Conservation (phyloP, 179 eudicot genomes). For the Silene vulgaris region DNA sequence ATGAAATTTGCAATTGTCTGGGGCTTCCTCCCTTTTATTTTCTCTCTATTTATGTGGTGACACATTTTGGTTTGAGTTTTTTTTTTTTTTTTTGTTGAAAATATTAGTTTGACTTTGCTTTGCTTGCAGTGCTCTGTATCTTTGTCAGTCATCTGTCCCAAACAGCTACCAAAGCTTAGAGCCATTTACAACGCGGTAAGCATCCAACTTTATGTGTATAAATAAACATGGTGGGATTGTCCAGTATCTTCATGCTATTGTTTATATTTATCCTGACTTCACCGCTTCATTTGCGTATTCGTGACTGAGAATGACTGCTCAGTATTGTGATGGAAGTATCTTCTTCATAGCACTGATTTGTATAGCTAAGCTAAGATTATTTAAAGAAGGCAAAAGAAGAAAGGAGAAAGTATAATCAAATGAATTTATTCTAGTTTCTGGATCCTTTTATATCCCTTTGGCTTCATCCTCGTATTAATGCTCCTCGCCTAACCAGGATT, state of each 20-base stretch:
- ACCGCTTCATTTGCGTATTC: background rate
- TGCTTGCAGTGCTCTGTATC: conserved; percentile 78
- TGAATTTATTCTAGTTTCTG: too few relatives aligned
- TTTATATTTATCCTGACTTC: background rate
- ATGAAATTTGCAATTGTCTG: background rate
- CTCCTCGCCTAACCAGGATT: too few relatives aligned
- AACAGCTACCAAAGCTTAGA: conserved; percentile 63
- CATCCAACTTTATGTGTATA: conserved; percentile 10
- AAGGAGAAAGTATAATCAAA: too few relatives aligned
- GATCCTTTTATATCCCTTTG: too few relatives aligned
- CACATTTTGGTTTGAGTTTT: conserved; percentile 8
- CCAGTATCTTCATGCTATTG: conserved; percentile 1
- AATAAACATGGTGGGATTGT: background rate
- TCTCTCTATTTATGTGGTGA: background rate
- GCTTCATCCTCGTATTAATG: too few relatives aligned
- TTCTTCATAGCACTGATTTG: background rate
- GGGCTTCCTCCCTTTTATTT: background rate
- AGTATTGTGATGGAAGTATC: background rate
- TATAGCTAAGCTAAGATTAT: background rate
- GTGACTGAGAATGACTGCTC: background rate
- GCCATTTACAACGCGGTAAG: conserved; percentile 78
- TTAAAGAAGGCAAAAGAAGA: background rate
- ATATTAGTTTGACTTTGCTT: conserved; percentile 17
- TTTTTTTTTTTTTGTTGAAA: background rate
- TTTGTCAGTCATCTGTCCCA: conserved; percentile 87